Percentiles rank a stretch among this genome's conserved stretches.
phyloP scores from a whole-genome alignment of 2,329 filamentous ascomycete species.

The Talaromyces sp. region DNA sequence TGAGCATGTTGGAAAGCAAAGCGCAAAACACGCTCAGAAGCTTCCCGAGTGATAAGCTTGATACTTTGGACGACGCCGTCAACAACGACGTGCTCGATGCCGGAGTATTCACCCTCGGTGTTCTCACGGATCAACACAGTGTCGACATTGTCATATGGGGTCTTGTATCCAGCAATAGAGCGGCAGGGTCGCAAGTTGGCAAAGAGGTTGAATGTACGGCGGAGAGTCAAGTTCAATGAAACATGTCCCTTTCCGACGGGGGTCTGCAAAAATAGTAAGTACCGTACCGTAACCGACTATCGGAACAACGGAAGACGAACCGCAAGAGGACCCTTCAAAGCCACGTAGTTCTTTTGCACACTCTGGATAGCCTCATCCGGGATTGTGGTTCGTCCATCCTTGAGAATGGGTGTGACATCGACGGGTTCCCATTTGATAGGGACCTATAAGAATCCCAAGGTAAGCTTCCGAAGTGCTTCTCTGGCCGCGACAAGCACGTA shows the following conservation, averaged over 20 bases:
- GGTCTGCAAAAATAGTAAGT: conserved; percentile 55
- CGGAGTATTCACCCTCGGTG: conserved; percentile 99
- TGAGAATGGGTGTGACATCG: conserved; percentile 89
- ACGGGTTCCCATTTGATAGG: conserved; percentile 96
- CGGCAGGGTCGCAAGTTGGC: conserved; percentile 98
- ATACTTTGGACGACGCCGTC: conserved; percentile 98
- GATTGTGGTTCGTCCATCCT: conserved; percentile 94
- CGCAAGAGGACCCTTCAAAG: conserved; percentile 95
- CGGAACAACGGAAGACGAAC: conserved; percentile 51
- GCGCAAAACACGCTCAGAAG: conserved; percentile 89
- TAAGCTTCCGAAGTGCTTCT: conserved; percentile 31
- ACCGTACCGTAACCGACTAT: not conserved
- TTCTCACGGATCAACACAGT: conserved; percentile 98
- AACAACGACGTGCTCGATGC: conserved; percentile 96
- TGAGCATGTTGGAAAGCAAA: conserved; percentile 98
- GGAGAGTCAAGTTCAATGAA: conserved; percentile 96
- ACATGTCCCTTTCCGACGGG: conserved; percentile 98
- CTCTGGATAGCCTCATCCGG: conserved; percentile 89
- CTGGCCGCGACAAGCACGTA: conserved; percentile 38
- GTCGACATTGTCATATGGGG: conserved; percentile 94
- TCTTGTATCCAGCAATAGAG: conserved; percentile 96
- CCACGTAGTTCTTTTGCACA: conserved; percentile 92
- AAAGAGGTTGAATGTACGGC: conserved; percentile 99
- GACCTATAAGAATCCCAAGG: conserved; percentile 51
- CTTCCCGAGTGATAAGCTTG: conserved; percentile 96